These are phyloP conservation scores for Eucalyptus curtisii DNA, from an alignment of 345 rosid genomes.

Conservation along the genomic window DNA sequence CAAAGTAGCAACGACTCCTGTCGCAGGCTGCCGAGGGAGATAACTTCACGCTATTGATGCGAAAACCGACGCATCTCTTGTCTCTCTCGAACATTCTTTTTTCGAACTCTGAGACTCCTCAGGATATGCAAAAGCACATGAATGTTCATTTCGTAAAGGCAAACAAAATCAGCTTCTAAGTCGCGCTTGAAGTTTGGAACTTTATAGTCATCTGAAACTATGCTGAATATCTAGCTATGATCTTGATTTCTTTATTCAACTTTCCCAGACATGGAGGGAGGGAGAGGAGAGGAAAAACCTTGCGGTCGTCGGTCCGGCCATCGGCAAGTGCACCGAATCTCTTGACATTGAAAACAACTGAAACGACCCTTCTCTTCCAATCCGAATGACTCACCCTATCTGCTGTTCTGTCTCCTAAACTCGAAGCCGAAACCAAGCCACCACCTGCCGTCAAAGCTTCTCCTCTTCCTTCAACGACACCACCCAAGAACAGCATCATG, in stretches of 20 bases:
- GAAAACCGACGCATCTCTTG: background rate
- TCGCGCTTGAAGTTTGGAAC: background rate
- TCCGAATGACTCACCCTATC: background rate
- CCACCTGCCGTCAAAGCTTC: background rate
- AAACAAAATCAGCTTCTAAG: background rate
- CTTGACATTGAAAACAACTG: conserved; percentile 1
- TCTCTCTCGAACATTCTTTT: background rate
- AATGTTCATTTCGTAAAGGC: background rate
- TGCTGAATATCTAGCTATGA: background rate
- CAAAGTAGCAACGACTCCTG: background rate
- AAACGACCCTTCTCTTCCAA: background rate
- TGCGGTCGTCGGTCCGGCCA: conserved; percentile 11
- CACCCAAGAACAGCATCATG: background rate
- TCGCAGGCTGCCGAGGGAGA: background rate
- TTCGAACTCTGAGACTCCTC: background rate
- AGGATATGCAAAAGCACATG: background rate
- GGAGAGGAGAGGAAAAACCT: conserved; percentile 1
- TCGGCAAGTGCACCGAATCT: conserved; percentile 16
- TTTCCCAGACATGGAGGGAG: background rate
- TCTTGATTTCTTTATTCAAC: background rate
- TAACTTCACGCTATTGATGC: background rate
- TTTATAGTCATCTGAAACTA: background rate
- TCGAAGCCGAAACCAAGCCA: background rate
- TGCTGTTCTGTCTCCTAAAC: background rate
- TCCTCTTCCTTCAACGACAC: background rate